phyloP scores from a whole-genome alignment of 768 basidiomycete genomes.

The Collybia sordida region DNA sequence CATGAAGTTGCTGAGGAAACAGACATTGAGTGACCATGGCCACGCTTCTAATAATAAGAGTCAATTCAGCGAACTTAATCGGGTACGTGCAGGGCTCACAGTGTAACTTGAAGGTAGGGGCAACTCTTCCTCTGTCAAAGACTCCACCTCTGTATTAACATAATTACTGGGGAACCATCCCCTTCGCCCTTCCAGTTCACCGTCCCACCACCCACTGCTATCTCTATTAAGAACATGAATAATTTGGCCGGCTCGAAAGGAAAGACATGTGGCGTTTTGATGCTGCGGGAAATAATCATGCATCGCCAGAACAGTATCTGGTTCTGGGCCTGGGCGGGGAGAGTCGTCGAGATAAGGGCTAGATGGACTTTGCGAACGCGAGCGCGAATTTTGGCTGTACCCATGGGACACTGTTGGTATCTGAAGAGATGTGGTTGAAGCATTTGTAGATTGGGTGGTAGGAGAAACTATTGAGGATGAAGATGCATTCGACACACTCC shows the following conservation, averaged over 20 bases:
- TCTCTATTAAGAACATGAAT: conserved; percentile 91
- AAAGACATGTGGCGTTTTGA: conserved; percentile 76
- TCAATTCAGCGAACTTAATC: background rate
- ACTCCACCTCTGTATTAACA: conserved; percentile 65
- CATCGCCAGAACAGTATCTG: conserved; percentile 86
- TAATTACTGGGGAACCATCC: conserved; percentile 99
- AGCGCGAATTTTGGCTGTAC: conserved; percentile 16
- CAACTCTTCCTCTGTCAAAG: conserved; percentile 58
- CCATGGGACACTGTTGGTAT: conserved; percentile 29
- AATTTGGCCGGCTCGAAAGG: conserved; percentile 87
- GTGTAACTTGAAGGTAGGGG: conserved; percentile 33
- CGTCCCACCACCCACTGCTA: conserved; percentile 97
- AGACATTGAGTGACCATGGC: conserved; percentile 54
- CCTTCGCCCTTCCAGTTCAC: conserved; percentile 81
- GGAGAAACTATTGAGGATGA: conserved; percentile 58
- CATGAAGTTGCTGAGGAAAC: conserved; percentile 53
- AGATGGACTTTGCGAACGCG: conserved; percentile 40
- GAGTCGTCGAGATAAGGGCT: conserved; percentile 49
- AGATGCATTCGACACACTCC: conserved; percentile 57
- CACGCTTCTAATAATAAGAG: conserved; percentile 26
- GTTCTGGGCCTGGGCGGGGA: conserved; percentile 35
- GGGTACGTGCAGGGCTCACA: conserved; percentile 28
- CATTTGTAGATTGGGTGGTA: conserved; percentile 53
- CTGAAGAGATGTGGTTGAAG: conserved; percentile 48
- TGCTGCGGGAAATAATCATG: conserved; percentile 84